phyloP scores from a whole-genome alignment of 2,329 filamentous ascomycete species.

The Neonectria coccinea region DNA sequence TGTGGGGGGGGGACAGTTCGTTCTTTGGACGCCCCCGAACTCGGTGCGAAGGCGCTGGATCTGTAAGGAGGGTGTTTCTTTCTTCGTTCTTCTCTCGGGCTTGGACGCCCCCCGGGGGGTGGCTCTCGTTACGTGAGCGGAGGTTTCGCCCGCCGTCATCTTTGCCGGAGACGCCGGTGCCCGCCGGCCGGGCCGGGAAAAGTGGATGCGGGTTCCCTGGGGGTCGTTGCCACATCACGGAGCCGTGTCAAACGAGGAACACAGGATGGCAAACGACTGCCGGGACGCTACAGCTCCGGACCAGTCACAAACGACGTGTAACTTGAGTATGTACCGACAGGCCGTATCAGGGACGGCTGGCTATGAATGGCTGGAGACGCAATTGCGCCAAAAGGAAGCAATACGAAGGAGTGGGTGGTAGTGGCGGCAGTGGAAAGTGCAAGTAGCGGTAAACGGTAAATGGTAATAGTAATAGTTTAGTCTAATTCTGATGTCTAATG shows the following conservation, averaged over 20 bases:
- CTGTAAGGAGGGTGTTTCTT: background rate
- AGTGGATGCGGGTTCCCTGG: constrained; percentile 10
- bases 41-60: background rate
- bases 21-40: background rate
- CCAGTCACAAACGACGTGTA: constrained; percentile 2
- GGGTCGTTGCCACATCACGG: background rate
- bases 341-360: background rate
- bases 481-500: constrained; percentile 36
- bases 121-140: background rate
- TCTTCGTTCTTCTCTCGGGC: background rate
- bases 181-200: constrained; percentile 21
- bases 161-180: constrained; percentile 18
- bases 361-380: background rate
- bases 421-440: background rate
- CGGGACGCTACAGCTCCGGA: background rate
- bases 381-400: background rate
- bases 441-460: constrained; percentile 15
- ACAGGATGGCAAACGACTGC: background rate
- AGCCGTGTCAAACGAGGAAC: background rate
- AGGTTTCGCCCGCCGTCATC: constrained; percentile 12
- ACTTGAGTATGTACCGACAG: background rate
- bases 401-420: background rate
- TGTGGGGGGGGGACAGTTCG: background rate
- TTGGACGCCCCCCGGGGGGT: background rate
- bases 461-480: constrained; percentile 32